Conservation (phyloP, 1,284 basidiomycete genomes). For the Tetrapyrgos nigripes region DNA sequence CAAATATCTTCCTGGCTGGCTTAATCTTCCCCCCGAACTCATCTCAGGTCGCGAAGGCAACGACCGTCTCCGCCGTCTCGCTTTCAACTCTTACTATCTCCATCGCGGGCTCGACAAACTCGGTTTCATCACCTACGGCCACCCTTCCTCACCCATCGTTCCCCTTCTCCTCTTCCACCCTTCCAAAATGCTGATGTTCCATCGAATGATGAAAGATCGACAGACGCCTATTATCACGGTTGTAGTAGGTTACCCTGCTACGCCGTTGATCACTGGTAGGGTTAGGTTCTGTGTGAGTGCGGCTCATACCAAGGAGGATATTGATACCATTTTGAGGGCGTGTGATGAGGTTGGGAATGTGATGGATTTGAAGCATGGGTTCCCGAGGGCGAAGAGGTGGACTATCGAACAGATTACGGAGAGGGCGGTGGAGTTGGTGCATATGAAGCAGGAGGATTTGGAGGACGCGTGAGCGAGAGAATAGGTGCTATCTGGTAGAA, state of each 20-base stretch:
- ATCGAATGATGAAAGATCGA: conserved; percentile 87
- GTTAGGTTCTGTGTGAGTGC: conserved; percentile 96
- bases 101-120: conserved; percentile 88
- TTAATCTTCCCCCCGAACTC: conserved; percentile 72
- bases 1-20: conserved; percentile 70
- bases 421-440: conserved; percentile 81
- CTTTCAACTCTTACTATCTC: conserved; percentile 96
- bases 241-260: conserved; percentile 92
- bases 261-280: conserved; percentile 88
- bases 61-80: conserved; percentile 84
- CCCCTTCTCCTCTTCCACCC: conserved; percentile 95
- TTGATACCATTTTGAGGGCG: conserved; percentile 87
- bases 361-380: conserved; percentile 85
- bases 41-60: conserved; percentile 86
- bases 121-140: conserved; percentile 97
- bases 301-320: conserved; percentile 96
- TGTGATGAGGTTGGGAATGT: conserved; percentile 93
- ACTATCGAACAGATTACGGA: conserved; percentile 79
- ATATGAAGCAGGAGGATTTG: conserved; percentile 17
- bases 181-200: conserved; percentile 91
- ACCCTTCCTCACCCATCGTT: conserved; percentile 91
- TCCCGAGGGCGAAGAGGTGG: conserved; percentile 74
- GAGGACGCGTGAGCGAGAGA: neutral
- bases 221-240: conserved; percentile 87
- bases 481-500: too few relatives aligned